Base-by-base conservation (phyloP, 352 stramenopile species). In the Phytopythium boreale region DNA sequence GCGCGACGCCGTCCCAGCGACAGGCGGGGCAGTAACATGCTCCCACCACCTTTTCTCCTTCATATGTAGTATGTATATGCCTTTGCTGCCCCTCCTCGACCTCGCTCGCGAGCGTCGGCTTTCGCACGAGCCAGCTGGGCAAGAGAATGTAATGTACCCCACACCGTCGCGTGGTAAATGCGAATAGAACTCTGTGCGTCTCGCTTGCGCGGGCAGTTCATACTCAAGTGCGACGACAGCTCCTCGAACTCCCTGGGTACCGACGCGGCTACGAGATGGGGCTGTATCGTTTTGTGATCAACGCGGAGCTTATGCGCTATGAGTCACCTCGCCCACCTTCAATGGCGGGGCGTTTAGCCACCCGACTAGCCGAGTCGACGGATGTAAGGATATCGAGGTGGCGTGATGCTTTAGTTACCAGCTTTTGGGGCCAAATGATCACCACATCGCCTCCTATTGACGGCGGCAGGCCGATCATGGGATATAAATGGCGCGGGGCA, bases 51-150 rank as follows among this genome's bases (percentile, higher is more conserved):
- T 34, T 31, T 12, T 8, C 41, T 5, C 34, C 34, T 8, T 57
- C 27, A 0, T 37, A 24, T 57, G 51, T 59, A 52, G 46, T 52
- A 52, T 52, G 46, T 52, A 50, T 50, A 26, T 10, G 29, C 29
- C 46, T 29, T 31, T 52, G 2, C n/a, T 31, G 43, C 20, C 43
- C 46, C n/a, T 20, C 20, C 9, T 15, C 4, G 29, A 34, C 29
- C 29, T 34, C 29, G 7, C 29, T 34, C 2, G 43, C 20, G 41
- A 4, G 39, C 39, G 34, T 52, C 46, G 46, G 17, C 39, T 46
- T 46, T 6, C 39, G 39, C n/a, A n/a, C 15, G n/a, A n/a, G 39
- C 12, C 15, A n/a, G 39, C 14, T 12, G 15, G 39, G 39, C 39
- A n/a, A 15, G 4, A 15, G 15, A 46, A 19, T 52, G 22, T 52